Evolutionary conservation across 768 basidiomycete genomes (phyloP).

Genomic region (Calvatia gigantea): DNA sequence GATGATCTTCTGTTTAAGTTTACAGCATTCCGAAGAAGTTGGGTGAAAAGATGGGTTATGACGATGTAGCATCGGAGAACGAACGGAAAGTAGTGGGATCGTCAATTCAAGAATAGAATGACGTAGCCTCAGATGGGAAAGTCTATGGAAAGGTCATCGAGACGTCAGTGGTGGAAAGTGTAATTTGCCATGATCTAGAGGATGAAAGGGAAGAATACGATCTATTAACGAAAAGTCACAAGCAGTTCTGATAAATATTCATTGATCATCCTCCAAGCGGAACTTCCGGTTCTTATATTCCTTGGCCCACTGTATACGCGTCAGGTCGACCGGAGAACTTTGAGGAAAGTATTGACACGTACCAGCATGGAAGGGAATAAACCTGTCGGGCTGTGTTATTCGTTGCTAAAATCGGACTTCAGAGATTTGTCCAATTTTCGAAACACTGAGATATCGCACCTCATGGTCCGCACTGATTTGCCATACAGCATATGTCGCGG

Average conservation of each 20-base stretch:
- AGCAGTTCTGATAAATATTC: background rate
- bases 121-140: no score
- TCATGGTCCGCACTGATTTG: slow-evolving; percentile 73
- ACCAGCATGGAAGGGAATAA: slow-evolving; percentile 83
- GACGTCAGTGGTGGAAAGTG: no score
- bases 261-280: background rate
- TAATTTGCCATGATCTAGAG: background rate
- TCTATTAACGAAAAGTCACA: background rate
- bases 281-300: slow-evolving; percentile 24
- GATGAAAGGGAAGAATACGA: background rate
- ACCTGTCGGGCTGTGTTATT: slow-evolving; percentile 53
- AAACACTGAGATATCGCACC: slow-evolving; percentile 40
- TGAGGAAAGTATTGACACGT: slow-evolving; percentile 21
- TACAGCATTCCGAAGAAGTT: background rate
- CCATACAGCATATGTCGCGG: slow-evolving; percentile 65
- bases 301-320: slow-evolving; percentile 29
- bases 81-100: no score
- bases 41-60: no score
- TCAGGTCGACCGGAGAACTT: background rate
- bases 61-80: no score
- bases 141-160: no score
- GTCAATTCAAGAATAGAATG: no score
- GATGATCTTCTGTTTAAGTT: background rate
- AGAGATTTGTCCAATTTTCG: background rate
- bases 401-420: slow-evolving; percentile 40